Evolutionary conservation across 108 stramenopile species (phyloP).

Genomic region (Mayamaea pseudoterrestris): DNA sequence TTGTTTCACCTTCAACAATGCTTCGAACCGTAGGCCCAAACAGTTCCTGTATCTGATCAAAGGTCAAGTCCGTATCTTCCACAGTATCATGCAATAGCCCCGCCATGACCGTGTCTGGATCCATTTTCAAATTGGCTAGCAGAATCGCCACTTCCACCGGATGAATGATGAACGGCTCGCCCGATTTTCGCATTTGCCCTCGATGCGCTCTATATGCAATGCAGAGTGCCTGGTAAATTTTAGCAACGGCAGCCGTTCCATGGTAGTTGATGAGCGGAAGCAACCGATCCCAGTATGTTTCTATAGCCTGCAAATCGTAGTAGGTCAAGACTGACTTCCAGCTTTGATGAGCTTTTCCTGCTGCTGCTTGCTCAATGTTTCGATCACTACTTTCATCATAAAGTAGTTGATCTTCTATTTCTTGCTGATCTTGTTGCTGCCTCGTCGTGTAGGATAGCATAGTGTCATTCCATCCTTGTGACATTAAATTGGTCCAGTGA

Average conservation of each 20-base stretch:
- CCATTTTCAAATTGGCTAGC: constrained; percentile 84
- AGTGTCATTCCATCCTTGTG: neutral
- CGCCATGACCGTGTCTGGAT: constrained; percentile 84
- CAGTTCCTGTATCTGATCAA: constrained; percentile 82
- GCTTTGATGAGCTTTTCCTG: neutral
- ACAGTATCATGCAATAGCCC: constrained; percentile 96
- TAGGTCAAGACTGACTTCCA: constrained; percentile 2
- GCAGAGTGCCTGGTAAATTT: constrained; percentile 57
- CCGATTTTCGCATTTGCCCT: constrained; percentile 81
- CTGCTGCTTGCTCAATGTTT: neutral
- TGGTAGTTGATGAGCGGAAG: constrained; percentile 55
- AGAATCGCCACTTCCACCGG: constrained; percentile 84
- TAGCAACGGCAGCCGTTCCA: constrained; percentile 31
- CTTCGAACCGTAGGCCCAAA: constrained; percentile 76
- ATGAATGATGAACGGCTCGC: constrained; percentile 91
- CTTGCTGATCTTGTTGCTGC: too few relatives aligned
- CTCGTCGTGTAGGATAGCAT: too few relatives aligned
- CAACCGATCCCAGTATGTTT: constrained; percentile 62
- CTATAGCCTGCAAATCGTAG: constrained; percentile 50
- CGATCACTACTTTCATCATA: too few relatives aligned
- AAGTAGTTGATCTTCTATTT: too few relatives aligned
- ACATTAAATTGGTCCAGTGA: constrained; percentile 4
- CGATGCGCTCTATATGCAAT: constrained; percentile 84
- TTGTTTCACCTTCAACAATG: constrained; percentile 95
- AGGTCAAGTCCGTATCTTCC: constrained; percentile 90